phyloP scores from a whole-genome alignment of 805 yeast species.

The Candida boleticola region DNA sequence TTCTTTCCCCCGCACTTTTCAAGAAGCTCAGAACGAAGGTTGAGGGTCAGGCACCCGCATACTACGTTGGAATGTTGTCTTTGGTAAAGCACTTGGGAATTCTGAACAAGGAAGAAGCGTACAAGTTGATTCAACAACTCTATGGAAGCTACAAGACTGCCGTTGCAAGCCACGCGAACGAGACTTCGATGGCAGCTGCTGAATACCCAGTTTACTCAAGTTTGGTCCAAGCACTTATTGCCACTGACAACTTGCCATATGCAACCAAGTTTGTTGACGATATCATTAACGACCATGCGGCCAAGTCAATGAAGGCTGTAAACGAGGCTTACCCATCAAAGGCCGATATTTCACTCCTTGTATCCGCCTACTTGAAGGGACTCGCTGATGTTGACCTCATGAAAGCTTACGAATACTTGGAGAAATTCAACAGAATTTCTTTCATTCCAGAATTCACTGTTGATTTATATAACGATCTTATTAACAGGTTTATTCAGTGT shows the following conservation, averaged over 20 bases:
- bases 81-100: conserved; percentile 6
- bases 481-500: conserved; percentile 20
- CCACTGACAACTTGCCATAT: conserved; percentile 45
- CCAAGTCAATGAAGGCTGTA: conserved; percentile 2
- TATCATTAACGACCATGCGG: conserved; percentile 45
- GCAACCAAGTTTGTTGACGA: conserved; percentile 60
- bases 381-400: conserved; percentile 13
- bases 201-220: conserved; percentile 52
- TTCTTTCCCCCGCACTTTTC: conserved; percentile 20
- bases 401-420: conserved; percentile 23
- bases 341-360: conserved; percentile 33
- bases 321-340: conserved; percentile 5
- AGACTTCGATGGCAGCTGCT: conserved; percentile 20
- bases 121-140: conserved; percentile 25
- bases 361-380: conserved; percentile 44
- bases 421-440: conserved; percentile 24
- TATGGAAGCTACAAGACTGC: conserved; percentile 35
- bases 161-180: conserved; percentile 4
- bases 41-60: conserved; percentile 21
- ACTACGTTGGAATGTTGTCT: conserved; percentile 29
- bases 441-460: conserved; percentile 37
- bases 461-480: conserved; percentile 28
- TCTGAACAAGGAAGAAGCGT: conserved; percentile 23
- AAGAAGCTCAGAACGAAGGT: conserved; percentile 17
- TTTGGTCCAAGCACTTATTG: conserved; percentile 51